A percentile compares a stretch with the other conserved stretches of the same genome.
Evolutionary conservation across 2,329 filamentous ascomycete species (phyloP).

Genomic region (Talaromyces sp.): DNA sequence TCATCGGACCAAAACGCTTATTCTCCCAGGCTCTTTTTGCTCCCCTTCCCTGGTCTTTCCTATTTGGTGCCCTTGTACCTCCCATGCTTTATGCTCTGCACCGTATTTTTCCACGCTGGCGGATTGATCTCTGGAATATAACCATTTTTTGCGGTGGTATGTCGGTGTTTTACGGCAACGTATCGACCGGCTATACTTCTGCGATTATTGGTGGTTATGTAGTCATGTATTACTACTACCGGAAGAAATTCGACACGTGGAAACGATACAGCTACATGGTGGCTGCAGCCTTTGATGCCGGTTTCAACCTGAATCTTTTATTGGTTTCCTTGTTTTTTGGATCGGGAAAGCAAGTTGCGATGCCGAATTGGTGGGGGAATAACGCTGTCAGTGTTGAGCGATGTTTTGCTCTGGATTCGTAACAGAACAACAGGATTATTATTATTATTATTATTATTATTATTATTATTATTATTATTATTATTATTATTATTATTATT

Average conservation of each 20-base stretch:
- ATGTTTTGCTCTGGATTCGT: conserved; percentile 48
- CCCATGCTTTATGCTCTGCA: conserved; percentile 46
- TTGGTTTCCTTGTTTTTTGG: conserved; percentile 57
- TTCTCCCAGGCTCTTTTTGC: conserved; percentile 23
- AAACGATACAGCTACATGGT: conserved; percentile 57
- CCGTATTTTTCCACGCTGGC: conserved; percentile 46
- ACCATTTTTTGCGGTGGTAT: conserved; percentile 57
- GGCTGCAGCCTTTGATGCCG: conserved; percentile 57
- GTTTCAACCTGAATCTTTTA: conserved; percentile 57
- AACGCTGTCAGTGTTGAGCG: conserved; percentile 49
- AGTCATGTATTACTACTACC: conserved; percentile 55
- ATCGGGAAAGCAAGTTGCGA: conserved; percentile 49
- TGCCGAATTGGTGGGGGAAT: conserved; percentile 63
- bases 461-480: too few relatives aligned
- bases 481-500: too few relatives aligned
- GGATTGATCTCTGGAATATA: conserved; percentile 54
- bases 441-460: too few relatives aligned
- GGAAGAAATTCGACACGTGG: conserved; percentile 53
- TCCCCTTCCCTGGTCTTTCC: conserved; percentile 26
- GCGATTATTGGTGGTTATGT: conserved; percentile 55
- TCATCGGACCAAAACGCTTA: conserved; percentile 40
- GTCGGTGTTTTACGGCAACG: conserved; percentile 55
- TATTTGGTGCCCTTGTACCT: conserved; percentile 25
- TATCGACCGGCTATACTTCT: conserved; percentile 54
- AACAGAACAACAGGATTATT: background rate